A percentile compares a stretch with the other conserved stretches of the same genome.
phyloP scores from a whole-genome alignment of 108 stramenopile genomes.

The Fistulifera pelliculosa region DNA sequence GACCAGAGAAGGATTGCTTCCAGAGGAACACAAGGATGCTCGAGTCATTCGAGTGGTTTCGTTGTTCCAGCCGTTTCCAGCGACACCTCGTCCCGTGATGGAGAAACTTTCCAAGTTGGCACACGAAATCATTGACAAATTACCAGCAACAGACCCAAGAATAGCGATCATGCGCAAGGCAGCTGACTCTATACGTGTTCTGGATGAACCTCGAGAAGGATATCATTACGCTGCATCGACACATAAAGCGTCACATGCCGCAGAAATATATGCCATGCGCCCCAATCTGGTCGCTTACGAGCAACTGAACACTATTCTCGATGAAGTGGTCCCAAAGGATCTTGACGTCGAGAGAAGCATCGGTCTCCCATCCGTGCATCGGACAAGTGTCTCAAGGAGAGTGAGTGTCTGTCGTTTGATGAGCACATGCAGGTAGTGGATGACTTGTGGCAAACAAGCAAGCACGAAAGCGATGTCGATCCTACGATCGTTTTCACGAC shows the following conservation, averaged over 20 bases:
- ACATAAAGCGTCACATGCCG: conserved; percentile 14
- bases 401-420: conserved; percentile 33
- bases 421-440: conserved; percentile 26
- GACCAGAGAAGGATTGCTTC: conserved; percentile 5
- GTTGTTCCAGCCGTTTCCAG: not conserved
- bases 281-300: conserved; percentile 16
- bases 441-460: conserved; percentile 11
- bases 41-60: not conserved
- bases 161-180: not conserved
- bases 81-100: not conserved
- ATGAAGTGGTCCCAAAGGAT: conserved; percentile 9
- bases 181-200: not conserved
- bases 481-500: conserved; percentile 24
- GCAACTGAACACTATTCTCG: conserved; percentile 8
- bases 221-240: conserved; percentile 12
- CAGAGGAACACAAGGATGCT: not conserved
- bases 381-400: conserved; percentile 36
- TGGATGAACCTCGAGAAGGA: not conserved
- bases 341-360: conserved; percentile 2
- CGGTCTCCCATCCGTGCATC: conserved; percentile 42
- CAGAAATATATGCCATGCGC: conserved; percentile 26
- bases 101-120: not conserved
- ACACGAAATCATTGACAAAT: not conserved
- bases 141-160: not conserved
- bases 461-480: conserved; percentile 4